Conservation (phyloP, 305 asterid genomes). For the Fraxinus greggii region DNA sequence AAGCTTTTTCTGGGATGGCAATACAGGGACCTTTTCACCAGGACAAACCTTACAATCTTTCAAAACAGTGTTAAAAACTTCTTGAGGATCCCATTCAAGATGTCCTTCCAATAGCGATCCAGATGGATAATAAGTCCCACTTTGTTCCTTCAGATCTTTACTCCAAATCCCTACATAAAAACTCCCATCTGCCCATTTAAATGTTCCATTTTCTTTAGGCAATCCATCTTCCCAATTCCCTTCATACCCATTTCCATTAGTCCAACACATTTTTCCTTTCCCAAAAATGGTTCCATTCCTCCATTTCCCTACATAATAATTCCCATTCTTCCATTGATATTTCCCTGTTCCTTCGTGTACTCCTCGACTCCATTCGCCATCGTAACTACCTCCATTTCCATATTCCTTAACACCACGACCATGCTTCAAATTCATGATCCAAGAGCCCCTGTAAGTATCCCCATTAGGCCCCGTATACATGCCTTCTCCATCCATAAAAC, state of each 20-base stretch:
- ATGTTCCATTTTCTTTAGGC: slow-evolving; percentile 67
- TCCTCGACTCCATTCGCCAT: slow-evolving; percentile 72
- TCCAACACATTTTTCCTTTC: slow-evolving; percentile 55
- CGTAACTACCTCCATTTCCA: slow-evolving; percentile 53
- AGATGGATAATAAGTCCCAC: slow-evolving; percentile 54
- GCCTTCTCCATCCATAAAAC: slow-evolving; percentile 82
- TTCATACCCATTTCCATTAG: slow-evolving; percentile 51
- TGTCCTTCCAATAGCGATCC: slow-evolving; percentile 39
- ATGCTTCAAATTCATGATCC: slow-evolving; percentile 69
- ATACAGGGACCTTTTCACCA: slow-evolving; percentile 56
- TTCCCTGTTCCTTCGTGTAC: slow-evolving; percentile 57
- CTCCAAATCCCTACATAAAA: slow-evolving; percentile 71
- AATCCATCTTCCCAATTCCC: slow-evolving; percentile 68
- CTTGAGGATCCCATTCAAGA: slow-evolving; percentile 65
- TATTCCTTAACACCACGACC: slow-evolving; percentile 56
- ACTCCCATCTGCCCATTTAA: slow-evolving; percentile 62
- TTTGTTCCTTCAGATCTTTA: slow-evolving; percentile 48
- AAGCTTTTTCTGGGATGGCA: slow-evolving; percentile 87
- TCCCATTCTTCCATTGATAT: slow-evolving; percentile 66
- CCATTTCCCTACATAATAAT: slow-evolving; percentile 59
- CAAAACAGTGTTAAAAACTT: slow-evolving; percentile 45
- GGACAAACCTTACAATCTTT: slow-evolving; percentile 52
- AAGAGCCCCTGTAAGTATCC: slow-evolving; percentile 49
- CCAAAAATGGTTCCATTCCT: slow-evolving; percentile 52
- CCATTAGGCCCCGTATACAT: slow-evolving; percentile 57